Percentiles rank a stretch among this genome's conserved stretches.
These are phyloP conservation scores for Pleurotus salmoneostramineus DNA, from an alignment of 768 basidiomycete genomes.

Conservation along the genomic window DNA sequence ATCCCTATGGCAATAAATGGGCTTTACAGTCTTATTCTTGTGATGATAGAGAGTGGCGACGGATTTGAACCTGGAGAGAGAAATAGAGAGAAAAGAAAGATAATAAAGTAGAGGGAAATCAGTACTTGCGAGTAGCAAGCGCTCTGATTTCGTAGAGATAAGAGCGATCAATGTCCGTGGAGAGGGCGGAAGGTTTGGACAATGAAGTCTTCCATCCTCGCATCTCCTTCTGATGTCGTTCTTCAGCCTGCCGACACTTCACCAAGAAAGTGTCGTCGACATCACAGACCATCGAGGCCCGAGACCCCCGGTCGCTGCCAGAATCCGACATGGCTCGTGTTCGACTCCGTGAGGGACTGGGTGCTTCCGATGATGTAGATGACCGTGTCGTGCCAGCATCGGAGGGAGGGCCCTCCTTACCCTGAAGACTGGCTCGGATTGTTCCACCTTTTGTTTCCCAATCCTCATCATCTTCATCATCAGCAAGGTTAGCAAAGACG, in stretches of 20 bases:
- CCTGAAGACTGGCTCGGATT: constrained; percentile 57
- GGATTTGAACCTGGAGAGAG: constrained; percentile 11
- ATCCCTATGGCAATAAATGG: constrained; percentile 17
- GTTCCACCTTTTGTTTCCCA: constrained; percentile 79
- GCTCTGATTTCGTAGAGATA: constrained; percentile 80
- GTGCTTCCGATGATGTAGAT: constrained; percentile 32
- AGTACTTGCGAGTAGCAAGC: constrained; percentile 83
- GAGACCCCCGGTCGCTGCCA: constrained; percentile 75
- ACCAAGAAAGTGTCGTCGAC: constrained; percentile 73
- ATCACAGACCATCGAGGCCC: constrained; percentile 75
- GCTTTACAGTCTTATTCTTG: constrained; percentile 12
- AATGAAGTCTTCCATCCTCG: constrained; percentile 65
- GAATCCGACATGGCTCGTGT: constrained; percentile 70
- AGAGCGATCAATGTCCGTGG: constrained; percentile 51
- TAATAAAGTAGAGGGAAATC: constrained; percentile 15
- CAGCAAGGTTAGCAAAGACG: constrained; percentile 89
- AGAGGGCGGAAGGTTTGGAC: constrained; percentile 21
- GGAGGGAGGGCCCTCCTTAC: constrained; percentile 21
- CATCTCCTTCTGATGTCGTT: constrained; percentile 80
- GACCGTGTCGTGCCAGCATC: constrained; percentile 27
- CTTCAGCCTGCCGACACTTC: constrained; percentile 72
- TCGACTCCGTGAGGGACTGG: constrained; percentile 62
- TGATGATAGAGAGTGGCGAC: constrained; percentile 5
- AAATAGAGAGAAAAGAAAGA: constrained; percentile 10
- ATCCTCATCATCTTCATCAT: constrained; percentile 80